Base-by-base conservation (phyloP, 2,329 filamentous ascomycete genomes). In the Botrytis aclada region DNA sequence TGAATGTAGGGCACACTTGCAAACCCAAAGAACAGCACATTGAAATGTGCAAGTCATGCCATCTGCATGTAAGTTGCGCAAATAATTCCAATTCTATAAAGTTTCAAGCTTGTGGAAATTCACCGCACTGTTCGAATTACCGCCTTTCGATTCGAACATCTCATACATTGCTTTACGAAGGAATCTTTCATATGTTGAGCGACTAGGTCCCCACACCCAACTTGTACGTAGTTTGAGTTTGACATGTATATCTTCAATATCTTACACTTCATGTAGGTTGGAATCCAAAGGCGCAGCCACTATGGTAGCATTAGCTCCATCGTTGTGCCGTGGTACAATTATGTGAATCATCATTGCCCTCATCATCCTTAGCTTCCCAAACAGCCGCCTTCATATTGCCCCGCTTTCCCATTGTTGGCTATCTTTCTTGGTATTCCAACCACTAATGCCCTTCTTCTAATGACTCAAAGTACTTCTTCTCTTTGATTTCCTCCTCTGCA, bases 401-500 rank as follows among this genome's bases (percentile, higher is more conserved):
- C 65, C 47, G 29, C 65, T 7, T 22, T 56, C 25, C 12, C 32
- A 54, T 39, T 51, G 34, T 56, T 56, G 25, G 47, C 34, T 37
- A 56, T 37, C 1, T 56, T 67, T 56, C 12, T 66, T 56, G 34
- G 34, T 39, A 51, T 56, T n/a, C 34, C 37, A 56, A 29, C 25
- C 37, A 56, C 65, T 25, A 56, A 32, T 7, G n/a, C 18, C 34
- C 20, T n/a, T 32, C n/a, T 51, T 25, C 10, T 69, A 82, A 77
- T 82, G 80, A 75, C 80, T 81, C 72, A 82, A 77, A 16, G 77
- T 80, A 73, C 76, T 79, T 76, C 80, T 79, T 73, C 73, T 76
- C 77, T 81, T 82, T 47, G 74, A 71, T 74, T 73, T 79, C 75
- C 80, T 75, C 72, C 80, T 77, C 71, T 76, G 74, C 51, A 82